These are phyloP conservation scores for Aspergillus uvarum DNA, from an alignment of 2,329 filamentous ascomycete genomes.

Conservation along the genomic window DNA sequence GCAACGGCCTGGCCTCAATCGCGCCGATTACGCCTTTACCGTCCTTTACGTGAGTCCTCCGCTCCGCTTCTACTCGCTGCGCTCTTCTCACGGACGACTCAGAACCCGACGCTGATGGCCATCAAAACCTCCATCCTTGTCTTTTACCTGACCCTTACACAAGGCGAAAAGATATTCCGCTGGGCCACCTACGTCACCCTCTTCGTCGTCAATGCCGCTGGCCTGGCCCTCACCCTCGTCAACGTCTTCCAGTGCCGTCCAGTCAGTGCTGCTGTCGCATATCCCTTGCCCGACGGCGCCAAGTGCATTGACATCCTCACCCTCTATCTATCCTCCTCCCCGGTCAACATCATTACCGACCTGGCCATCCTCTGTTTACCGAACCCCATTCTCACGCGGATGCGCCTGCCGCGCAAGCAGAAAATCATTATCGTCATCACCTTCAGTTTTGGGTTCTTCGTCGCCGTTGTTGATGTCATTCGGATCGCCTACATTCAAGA, in stretches of 20 bases:
- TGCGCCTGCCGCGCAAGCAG: conserved; percentile 80
- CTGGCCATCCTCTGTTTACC: conserved; percentile 83
- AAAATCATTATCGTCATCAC: conserved; percentile 85
- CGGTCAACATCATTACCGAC: conserved; percentile 89
- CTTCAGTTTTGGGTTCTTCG: conserved; percentile 83
- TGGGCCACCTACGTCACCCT: conserved; percentile 80
- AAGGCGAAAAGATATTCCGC: conserved; percentile 73
- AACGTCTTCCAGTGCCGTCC: conserved; percentile 86
- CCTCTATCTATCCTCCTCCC: conserved; percentile 71
- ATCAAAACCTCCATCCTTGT: conserved; percentile 90
- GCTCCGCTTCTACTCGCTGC: conserved; percentile 2
- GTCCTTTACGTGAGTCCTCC: conserved; percentile 55
- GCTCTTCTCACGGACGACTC: conserved; percentile 12
- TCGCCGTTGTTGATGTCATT: conserved; percentile 82
- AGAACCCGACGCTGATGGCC: conserved; percentile 87
- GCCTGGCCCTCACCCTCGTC: conserved; percentile 75
- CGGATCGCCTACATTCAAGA: conserved; percentile 86
- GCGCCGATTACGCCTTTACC: conserved; percentile 59
- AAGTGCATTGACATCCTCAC: conserved; percentile 63
- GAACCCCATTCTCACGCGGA: conserved; percentile 81
- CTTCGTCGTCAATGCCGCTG: conserved; percentile 73
- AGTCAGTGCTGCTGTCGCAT: conserved; percentile 65
- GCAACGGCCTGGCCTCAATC: conserved; percentile 38
- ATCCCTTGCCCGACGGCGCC: conserved; percentile 46
- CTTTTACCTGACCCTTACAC: conserved; percentile 82